Percentiles rank a stretch among this genome's conserved stretches.
phyloP scores from a whole-genome alignment of 2,329 filamentous ascomycete species.

The Trichoderma arundinaceum region DNA sequence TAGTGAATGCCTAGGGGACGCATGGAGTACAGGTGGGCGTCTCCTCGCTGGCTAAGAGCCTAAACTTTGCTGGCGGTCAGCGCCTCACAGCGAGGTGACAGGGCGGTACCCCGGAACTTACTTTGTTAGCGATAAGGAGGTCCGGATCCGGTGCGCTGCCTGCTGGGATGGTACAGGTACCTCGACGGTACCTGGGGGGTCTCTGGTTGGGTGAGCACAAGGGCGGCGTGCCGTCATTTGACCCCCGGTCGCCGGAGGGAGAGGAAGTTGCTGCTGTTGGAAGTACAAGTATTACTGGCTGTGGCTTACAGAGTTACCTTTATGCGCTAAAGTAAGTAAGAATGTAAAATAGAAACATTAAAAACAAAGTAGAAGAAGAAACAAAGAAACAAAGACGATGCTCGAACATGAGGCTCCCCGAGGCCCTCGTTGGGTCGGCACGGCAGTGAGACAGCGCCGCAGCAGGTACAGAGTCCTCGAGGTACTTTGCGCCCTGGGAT shows the following conservation, averaged over 20 bases:
- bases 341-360: neutral
- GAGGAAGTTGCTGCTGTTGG: neutral
- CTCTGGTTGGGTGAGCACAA: slow-evolving; percentile 17
- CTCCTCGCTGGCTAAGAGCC: slow-evolving; percentile 20
- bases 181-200: neutral
- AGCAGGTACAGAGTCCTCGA: neutral
- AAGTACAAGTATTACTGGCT: neutral
- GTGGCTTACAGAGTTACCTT: no score
- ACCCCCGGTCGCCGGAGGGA: slow-evolving; percentile 11
- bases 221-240: slow-evolving; percentile 24
- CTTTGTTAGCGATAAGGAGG: slow-evolving; percentile 19
- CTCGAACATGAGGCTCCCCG: neutral
- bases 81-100: slow-evolving; percentile 25
- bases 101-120: neutral
- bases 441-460: no score
- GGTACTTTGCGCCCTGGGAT: neutral
- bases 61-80: slow-evolving; percentile 28
- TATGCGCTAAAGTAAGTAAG: no score
- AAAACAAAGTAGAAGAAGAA: neutral
- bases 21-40: slow-evolving; percentile 18
- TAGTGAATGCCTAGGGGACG: slow-evolving; percentile 30
- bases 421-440: neutral
- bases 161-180: slow-evolving; percentile 18
- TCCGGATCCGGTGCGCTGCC: slow-evolving; percentile 26
- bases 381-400: neutral